phyloP scores from a whole-genome alignment of 306 rosid genomes.

The Cucumis hystrix region DNA sequence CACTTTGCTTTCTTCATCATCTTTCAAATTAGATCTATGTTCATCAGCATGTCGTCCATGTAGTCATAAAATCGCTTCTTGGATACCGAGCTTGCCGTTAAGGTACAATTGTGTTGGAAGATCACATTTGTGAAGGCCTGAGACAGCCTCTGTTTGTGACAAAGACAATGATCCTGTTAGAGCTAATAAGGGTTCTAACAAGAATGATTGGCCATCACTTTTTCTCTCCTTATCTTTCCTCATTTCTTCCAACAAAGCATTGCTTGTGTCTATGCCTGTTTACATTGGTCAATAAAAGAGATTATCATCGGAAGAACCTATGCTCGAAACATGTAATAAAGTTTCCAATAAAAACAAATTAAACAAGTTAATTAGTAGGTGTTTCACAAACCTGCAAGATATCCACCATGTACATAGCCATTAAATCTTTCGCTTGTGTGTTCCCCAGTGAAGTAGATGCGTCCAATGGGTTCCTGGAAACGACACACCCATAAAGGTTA shows the following conservation, averaged over 20 bases:
- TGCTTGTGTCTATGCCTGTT: constrained; percentile 76
- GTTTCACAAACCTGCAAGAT: constrained; percentile 50
- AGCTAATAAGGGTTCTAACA: constrained; percentile 66
- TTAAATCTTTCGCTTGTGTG: constrained; percentile 80
- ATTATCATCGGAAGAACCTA: neutral
- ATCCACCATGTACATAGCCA: constrained; percentile 92
- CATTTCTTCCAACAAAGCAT: constrained; percentile 57
- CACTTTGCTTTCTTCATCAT: constrained; percentile 9
- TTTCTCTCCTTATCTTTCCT: constrained; percentile 45
- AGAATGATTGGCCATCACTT: constrained; percentile 34
- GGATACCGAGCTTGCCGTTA: constrained; percentile 45
- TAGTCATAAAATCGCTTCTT: constrained; percentile 48
- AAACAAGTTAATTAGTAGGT: too few species aligned
- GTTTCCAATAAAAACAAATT: neutral
- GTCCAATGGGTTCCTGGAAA: constrained; percentile 69
- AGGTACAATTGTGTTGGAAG: constrained; percentile 66
- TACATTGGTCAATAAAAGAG: neutral
- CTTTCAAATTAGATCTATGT: neutral
- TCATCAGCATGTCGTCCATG: constrained; percentile 14
- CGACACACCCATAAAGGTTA: neutral
- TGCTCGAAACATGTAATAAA: neutral
- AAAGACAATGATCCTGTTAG: constrained; percentile 48
- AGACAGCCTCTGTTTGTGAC: constrained; percentile 46
- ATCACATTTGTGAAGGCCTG: constrained; percentile 65
- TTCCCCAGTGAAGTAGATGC: constrained; percentile 75